Evolutionary conservation across 176 grass and related monocot genomes (phyloP), one percentile per base, ranked within the genome.

Genomic region (Pontederia crassipes): DNA sequence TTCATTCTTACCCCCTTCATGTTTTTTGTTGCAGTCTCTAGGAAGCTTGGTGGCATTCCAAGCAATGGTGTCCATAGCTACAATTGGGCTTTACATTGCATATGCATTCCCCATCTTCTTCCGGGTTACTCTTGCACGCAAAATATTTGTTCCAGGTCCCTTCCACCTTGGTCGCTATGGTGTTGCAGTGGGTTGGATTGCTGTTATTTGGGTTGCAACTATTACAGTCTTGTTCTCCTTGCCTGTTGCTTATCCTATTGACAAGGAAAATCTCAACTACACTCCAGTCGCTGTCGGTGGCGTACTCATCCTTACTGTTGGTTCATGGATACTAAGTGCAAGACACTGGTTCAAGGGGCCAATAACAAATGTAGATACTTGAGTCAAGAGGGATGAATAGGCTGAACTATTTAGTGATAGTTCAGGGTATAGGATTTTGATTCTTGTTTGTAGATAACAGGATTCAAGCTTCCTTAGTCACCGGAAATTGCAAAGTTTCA

Each of bases 1-100:
- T 12, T 15, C n/a, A n/a, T 12, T 17, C 61, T 47, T 16, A 46
- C 9, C 3, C 17, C 11, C 5, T 1, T 45, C 0, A 54, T 4
- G 55, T 17, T 58, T 60, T 53, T 17, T 58, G 11, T 62, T 68
- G 69, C 91, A 96, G 92, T 88, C 79, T 24, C 79, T 97, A 32
- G 84, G 83, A 16, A 97, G 93, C 64, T 58, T 88, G 17, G 93
- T 97, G 59, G 93, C 93, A 53, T 97, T 97, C 81, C 93, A 91
- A 79, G 93, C 93, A 32, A 97, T 97, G 93, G 87, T 97, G 67
- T 97, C 93, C 13, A 91, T 97, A 62, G 87, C 93, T 2, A 97
- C 87, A 1, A 88, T 91, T 47, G 84, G 93, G 18, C 84, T 97
- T 13, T 91, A 97, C 74, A 88, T 91, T 52, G 65, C 93, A 7